Evolutionary conservation across 441 rosid species (phyloP).

Genomic region (Adansonia grandidieri): DNA sequence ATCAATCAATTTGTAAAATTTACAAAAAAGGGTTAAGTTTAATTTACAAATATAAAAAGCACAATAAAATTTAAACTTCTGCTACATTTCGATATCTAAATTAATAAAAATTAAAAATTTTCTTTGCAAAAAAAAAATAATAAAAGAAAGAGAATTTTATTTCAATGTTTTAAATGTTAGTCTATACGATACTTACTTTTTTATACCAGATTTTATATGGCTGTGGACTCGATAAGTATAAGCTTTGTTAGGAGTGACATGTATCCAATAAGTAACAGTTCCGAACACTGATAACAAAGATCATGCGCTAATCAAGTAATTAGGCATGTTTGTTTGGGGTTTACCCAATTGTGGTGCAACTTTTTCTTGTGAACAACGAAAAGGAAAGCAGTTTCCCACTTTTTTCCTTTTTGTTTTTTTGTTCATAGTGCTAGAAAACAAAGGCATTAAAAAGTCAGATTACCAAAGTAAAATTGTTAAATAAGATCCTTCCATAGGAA

Average conservation of each 20-base stretch:
- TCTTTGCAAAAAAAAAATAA: no score
- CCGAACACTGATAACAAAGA: neutral
- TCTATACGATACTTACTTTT: neutral
- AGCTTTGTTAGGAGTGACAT: neutral
- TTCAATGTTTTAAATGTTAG: no score
- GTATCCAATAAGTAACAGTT: neutral
- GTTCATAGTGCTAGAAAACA: neutral
- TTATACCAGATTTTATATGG: neutral
- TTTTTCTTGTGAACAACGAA: neutral
- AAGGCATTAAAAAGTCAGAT: neutral
- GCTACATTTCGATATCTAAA: no score
- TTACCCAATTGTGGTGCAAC: neutral
- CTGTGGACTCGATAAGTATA: neutral
- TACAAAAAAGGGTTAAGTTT: no score
- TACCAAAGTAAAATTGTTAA: neutral
- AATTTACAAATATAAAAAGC: no score
- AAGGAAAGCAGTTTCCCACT: conserved; percentile 7
- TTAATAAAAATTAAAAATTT: no score
- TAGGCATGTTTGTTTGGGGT: neutral
- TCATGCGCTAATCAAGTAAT: neutral
- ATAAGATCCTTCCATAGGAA: neutral
- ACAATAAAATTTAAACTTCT: no score
- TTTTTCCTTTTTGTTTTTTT: no score
- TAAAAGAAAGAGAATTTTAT: no score
- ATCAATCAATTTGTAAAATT: no score